These are phyloP conservation scores for Lepiota venenata DNA, from an alignment of 768 basidiomycete genomes.

Conservation along the genomic window DNA sequence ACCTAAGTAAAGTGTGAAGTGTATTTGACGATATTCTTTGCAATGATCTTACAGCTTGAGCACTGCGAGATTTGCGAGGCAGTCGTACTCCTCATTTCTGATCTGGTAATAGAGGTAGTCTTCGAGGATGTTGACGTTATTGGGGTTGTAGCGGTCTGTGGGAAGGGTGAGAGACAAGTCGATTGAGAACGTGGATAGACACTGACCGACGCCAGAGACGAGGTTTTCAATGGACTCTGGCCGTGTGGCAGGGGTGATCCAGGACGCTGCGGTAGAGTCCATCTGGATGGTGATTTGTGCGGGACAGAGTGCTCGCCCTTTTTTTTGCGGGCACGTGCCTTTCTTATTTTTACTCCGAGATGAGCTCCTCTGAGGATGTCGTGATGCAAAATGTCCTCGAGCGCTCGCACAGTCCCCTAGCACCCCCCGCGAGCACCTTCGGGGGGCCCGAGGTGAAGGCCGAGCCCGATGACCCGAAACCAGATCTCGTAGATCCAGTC, in stretches of 20 bases:
- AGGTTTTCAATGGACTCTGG: slow-evolving; percentile 88
- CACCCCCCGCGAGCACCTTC: not conserved
- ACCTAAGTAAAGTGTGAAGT: slow-evolving; percentile 40
- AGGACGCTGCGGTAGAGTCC: slow-evolving; percentile 42
- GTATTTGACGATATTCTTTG: not conserved
- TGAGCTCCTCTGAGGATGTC: slow-evolving; percentile 8
- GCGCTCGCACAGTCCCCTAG: not conserved
- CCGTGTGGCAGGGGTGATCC: slow-evolving; percentile 74
- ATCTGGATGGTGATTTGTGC: slow-evolving; percentile 27
- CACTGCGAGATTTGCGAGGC: slow-evolving; percentile 92
- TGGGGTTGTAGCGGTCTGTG: slow-evolving; percentile 94
- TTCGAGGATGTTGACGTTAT: slow-evolving; percentile 89
- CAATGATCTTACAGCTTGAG: slow-evolving; percentile 69
- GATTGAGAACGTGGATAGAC: not conserved
- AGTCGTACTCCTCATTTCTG: slow-evolving; percentile 87
- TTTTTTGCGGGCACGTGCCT: slow-evolving; percentile 30
- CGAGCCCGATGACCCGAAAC: not conserved
- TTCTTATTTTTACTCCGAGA: not conserved
- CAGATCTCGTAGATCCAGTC: slow-evolving; percentile 7
- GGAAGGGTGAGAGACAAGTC: slow-evolving; percentile 5
- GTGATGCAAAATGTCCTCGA: slow-evolving; percentile 12
- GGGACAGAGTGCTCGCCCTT: slow-evolving; percentile 7
- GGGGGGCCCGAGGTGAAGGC: no score
- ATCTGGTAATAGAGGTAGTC: slow-evolving; percentile 97
- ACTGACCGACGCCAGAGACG: slow-evolving; percentile 85